Conservation (phyloP, 352 stramenopile genomes). For the Chrysophaeum taylorii region DNA sequence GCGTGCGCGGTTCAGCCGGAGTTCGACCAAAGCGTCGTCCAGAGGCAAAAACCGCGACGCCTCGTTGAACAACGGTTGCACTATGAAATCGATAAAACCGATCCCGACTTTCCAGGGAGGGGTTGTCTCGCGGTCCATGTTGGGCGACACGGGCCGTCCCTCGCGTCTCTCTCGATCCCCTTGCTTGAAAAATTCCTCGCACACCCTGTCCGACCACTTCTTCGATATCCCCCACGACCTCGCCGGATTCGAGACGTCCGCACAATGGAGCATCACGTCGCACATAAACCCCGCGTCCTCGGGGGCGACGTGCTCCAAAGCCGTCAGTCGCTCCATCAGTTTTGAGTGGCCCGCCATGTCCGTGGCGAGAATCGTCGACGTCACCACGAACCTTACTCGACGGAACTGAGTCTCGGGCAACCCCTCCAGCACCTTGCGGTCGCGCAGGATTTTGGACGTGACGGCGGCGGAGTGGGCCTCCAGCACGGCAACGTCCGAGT, state of each 20-base stretch:
- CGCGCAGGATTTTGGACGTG: slow-evolving; percentile 22
- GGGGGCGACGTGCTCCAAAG: slow-evolving; percentile 9
- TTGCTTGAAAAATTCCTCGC: slow-evolving; percentile 37
- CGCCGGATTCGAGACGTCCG: slow-evolving; percentile 34
- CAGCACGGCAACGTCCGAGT: slow-evolving; percentile 79
- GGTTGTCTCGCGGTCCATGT: slow-evolving; percentile 21
- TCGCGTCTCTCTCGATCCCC: slow-evolving; percentile 29
- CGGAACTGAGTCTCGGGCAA: slow-evolving; percentile 15
- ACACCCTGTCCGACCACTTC: slow-evolving; percentile 27
- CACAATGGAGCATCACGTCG: slow-evolving; percentile 31
- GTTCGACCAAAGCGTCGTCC: background rate
- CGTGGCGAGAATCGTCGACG: slow-evolving; percentile 33
- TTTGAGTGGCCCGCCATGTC: slow-evolving; percentile 40
- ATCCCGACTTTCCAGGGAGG: slow-evolving; percentile 71
- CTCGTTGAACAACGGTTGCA: slow-evolving; percentile 42
- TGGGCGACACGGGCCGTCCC: slow-evolving; percentile 29
- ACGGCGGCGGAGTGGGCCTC: slow-evolving; percentile 46
- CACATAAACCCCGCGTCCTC: slow-evolving; percentile 22
- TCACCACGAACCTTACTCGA: slow-evolving; percentile 22
- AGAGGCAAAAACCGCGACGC: slow-evolving; percentile 22
- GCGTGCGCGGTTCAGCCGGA: background rate
- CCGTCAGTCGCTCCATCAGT: background rate
- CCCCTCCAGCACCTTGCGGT: slow-evolving; percentile 8
- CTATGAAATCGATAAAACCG: slow-evolving; percentile 79
- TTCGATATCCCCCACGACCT: slow-evolving; percentile 24